Base-by-base conservation (phyloP, 495 filamentous ascomycete genomes). In the Annulohypoxylon moriforme region DNA sequence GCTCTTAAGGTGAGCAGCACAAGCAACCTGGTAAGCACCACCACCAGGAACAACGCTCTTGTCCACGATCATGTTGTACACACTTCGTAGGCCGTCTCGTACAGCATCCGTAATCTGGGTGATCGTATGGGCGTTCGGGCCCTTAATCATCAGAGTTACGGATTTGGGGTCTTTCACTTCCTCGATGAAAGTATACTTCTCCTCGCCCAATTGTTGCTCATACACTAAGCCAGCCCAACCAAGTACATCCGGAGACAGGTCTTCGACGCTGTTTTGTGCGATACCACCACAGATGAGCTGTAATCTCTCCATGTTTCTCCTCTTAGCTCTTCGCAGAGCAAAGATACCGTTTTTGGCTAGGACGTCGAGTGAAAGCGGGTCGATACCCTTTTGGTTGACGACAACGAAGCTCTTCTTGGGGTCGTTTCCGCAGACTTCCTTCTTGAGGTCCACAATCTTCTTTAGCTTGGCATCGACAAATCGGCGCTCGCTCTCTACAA, bases 301-400 rank as follows among this genome's bases (percentile, higher is more conserved):
- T 52, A 99, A 83, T 77, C 96, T 88, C 84, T 99, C 96, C 96
- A 99, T 99, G 82, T 99, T 99, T 76, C 96, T 91, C 77, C 96
- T 86, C 89, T 99, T 99, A 27, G 96, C 96, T 79, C 96, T 86
- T 68, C 96, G 89, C 62, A 99, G 88, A 56, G 96, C 96, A 77
- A 97, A 88, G 73, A 99, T 98, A 61, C 94, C 94, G 77, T 99
- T 98, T 89, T 98, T 99, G 56, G 94, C 94, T 31, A 99, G 83
- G 24, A 98, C 93, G 78, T 99, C 96, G 68, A 99, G 84, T 60
- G 94, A 97, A 56, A 98, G 84, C 16, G 96, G 96, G 79, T 99
- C 96, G 74, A 99, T 99, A 63, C 96, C 96, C 85, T 99, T 99
- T 82, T 98, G 96, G 85, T 99, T 99, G 80, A 99, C 93, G 73